phyloP scores from a whole-genome alignment of 805 yeast species.

The Candida broadrunensis region DNA sequence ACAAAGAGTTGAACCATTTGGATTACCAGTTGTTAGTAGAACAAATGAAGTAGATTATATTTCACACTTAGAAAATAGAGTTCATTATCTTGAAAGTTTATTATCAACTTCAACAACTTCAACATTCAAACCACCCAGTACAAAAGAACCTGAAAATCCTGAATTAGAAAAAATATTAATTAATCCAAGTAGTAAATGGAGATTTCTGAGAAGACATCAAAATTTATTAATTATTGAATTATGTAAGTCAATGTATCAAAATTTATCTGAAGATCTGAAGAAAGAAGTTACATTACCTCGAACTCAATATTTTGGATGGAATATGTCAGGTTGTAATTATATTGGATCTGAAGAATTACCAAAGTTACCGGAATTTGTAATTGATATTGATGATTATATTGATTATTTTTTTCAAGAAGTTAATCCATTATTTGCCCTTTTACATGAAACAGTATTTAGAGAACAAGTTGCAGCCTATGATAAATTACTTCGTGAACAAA shows the following conservation, averaged over 20 bases:
- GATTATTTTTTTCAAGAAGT: slow-evolving; percentile 45
- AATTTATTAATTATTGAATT: slow-evolving; percentile 38
- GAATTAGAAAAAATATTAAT: slow-evolving; percentile 14
- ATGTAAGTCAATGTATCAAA: slow-evolving; percentile 28
- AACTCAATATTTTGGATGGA: slow-evolving; percentile 65
- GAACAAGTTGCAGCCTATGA: slow-evolving; percentile 42
- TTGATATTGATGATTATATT: slow-evolving; percentile 14
- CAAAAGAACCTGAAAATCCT: slow-evolving; percentile 20
- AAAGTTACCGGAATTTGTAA: slow-evolving; percentile 21
- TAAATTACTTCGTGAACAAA: slow-evolving; percentile 14
- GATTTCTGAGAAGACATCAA: slow-evolving; percentile 47
- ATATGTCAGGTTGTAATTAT: slow-evolving; percentile 57
- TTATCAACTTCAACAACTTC: slow-evolving; percentile 14
- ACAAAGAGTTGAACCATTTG: slow-evolving; percentile 15
- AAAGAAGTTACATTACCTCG: slow-evolving; percentile 45
- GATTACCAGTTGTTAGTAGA: slow-evolving; percentile 16
- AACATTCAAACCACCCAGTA: slow-evolving; percentile 8
- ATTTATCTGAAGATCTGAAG: slow-evolving; percentile 31
- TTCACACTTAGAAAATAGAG: slow-evolving; percentile 36
- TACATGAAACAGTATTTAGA: slow-evolving; percentile 53
- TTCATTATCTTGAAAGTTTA: slow-evolving; percentile 36
- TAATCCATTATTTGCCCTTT: slow-evolving; percentile 50
- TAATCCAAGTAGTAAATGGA: slow-evolving; percentile 39
- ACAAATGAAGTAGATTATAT: slow-evolving; percentile 18
- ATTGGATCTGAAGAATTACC: slow-evolving; percentile 33